These are phyloP conservation scores for Neophaeococcomyces aloes DNA, from an alignment of 2,329 filamentous ascomycete genomes.

Conservation along the genomic window DNA sequence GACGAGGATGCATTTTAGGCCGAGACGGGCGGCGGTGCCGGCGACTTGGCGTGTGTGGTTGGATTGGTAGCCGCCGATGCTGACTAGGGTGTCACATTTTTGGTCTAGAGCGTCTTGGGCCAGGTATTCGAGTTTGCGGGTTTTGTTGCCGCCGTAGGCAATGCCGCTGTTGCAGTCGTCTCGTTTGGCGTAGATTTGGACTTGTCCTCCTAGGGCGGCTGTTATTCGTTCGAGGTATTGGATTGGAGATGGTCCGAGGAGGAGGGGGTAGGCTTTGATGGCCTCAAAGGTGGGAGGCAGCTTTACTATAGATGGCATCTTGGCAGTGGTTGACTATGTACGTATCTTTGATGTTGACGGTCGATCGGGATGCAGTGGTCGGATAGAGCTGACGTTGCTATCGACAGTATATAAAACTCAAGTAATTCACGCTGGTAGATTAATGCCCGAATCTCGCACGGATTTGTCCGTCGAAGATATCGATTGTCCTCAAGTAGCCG, in stretches of 20 bases:
- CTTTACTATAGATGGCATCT: conserved; percentile 5
- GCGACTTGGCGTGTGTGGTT: conserved; percentile 62
- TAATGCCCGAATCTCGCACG: background rate
- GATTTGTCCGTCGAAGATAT: conserved; percentile 8
- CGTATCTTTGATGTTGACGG: background rate
- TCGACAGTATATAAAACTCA: no score
- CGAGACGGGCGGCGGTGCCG: conserved; percentile 49
- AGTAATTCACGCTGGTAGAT: background rate
- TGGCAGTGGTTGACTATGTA: background rate
- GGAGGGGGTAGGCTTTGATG: conserved; percentile 52
- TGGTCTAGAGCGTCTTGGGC: conserved; percentile 50
- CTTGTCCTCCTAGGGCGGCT: conserved; percentile 47
- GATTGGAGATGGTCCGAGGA: conserved; percentile 59
- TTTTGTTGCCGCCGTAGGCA: conserved; percentile 60
- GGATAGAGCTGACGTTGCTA: no score
- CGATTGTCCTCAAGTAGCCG: background rate
- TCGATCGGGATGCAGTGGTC: no score
- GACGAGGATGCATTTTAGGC: conserved; percentile 43
- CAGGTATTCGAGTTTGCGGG: conserved; percentile 59
- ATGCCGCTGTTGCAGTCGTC: conserved; percentile 61
- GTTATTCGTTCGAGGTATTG: conserved; percentile 57
- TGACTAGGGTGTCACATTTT: conserved; percentile 52
- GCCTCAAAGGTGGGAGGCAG: conserved; percentile 53
- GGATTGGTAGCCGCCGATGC: conserved; percentile 57
- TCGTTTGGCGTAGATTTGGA: conserved; percentile 59